Percentiles rank a stretch among this genome's conserved stretches.
Conservation (phyloP, 768 basidiomycete genomes). For the Boletales sp. region DNA sequence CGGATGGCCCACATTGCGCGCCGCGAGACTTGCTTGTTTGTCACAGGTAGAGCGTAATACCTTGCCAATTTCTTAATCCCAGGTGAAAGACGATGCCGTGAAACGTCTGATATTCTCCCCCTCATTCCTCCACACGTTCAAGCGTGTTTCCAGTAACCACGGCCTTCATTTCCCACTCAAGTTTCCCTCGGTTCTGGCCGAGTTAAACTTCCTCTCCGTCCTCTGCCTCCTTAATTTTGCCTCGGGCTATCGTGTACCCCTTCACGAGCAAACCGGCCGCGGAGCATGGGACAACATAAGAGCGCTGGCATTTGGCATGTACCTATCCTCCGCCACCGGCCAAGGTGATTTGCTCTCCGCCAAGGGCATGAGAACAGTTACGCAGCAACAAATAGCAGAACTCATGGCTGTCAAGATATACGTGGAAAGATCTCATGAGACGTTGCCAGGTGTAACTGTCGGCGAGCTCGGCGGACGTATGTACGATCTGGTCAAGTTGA, state of each 20-base stretch:
- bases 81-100: slow-evolving; percentile 61
- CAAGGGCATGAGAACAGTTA: slow-evolving; percentile 56
- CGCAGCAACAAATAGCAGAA: slow-evolving; percentile 59
- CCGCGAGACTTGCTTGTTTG: background rate
- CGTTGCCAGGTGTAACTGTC: slow-evolving; percentile 63
- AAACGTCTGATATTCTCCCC: slow-evolving; percentile 60
- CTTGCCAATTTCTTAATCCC: slow-evolving; percentile 11
- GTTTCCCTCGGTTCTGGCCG: slow-evolving; percentile 67
- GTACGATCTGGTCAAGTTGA: slow-evolving; percentile 66
- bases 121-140: slow-evolving; percentile 59
- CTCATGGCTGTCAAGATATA: slow-evolving; percentile 69
- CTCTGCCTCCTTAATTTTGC: slow-evolving; percentile 81
- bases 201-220: slow-evolving; percentile 78
- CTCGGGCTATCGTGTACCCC: slow-evolving; percentile 71
- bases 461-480: slow-evolving; percentile 75
- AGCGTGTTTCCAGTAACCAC: slow-evolving; percentile 58
- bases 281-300: slow-evolving; percentile 85
- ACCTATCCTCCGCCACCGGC: slow-evolving; percentile 58
- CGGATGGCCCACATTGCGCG: background rate
- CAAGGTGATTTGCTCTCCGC: slow-evolving; percentile 61
- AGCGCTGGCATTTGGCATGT: slow-evolving; percentile 68
- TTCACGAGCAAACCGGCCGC: slow-evolving; percentile 68
- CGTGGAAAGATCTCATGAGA: slow-evolving; percentile 65
- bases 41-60: background rate
- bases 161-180: slow-evolving; percentile 76